Percentiles rank a stretch among this genome's conserved stretches.
These are phyloP conservation scores for Suhomyces xylopsoci DNA, from an alignment of 805 yeast species.

Conservation along the genomic window DNA sequence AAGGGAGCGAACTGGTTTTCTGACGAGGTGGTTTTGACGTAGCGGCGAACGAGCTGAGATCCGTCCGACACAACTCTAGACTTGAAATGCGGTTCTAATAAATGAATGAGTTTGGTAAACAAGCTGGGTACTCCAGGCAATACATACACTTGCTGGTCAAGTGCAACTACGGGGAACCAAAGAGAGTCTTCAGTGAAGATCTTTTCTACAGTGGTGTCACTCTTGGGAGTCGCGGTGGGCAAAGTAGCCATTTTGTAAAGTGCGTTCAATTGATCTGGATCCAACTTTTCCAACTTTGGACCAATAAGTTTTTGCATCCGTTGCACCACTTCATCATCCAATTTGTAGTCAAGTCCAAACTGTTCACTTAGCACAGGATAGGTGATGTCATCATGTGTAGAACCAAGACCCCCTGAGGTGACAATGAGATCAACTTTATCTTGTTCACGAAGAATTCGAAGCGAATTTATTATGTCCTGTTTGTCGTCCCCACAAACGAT, in stretches of 20 bases:
- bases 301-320: constrained; percentile 55
- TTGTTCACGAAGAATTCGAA: constrained; percentile 41
- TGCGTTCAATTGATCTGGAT: constrained; percentile 50
- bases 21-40: constrained; percentile 55
- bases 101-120: constrained; percentile 53
- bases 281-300: constrained; percentile 28
- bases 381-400: constrained; percentile 89
- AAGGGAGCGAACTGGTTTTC: constrained; percentile 73
- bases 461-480: constrained; percentile 55
- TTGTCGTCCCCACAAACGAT: constrained; percentile 77
- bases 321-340: constrained; percentile 56
- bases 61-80: constrained; percentile 18
- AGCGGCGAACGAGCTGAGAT: constrained; percentile 39
- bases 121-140: constrained; percentile 84
- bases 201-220: constrained; percentile 36
- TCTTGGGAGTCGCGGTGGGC: constrained; percentile 45
- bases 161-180: constrained; percentile 83
- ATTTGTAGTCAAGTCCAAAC: constrained; percentile 45
- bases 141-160: constrained; percentile 63
- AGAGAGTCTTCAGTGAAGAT: constrained; percentile 45
- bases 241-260: constrained; percentile 78
- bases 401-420: constrained; percentile 77
- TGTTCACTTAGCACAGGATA: constrained; percentile 72
- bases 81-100: constrained; percentile 36
- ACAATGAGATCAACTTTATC: constrained; percentile 62